A percentile compares a stretch with the other conserved stretches of the same genome.
Conservation (phyloP, 257 asterid genomes). For the Jacaranda copaia region DNA sequence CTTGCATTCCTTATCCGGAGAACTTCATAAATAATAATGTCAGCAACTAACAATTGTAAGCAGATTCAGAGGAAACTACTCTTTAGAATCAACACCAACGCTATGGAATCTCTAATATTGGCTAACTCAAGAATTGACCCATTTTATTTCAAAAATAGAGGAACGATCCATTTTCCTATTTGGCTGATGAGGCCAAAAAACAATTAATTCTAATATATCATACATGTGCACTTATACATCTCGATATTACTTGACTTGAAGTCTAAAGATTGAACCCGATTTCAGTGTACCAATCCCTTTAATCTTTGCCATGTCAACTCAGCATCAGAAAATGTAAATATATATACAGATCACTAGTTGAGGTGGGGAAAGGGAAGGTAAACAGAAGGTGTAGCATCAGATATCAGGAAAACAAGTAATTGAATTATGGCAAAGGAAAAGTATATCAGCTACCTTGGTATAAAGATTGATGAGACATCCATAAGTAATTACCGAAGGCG, state of each 20-base stretch:
- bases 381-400: background rate
- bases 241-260: background rate
- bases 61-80: background rate
- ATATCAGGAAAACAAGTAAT: slow-evolving; percentile 22
- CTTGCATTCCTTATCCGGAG: background rate
- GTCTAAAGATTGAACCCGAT: slow-evolving; percentile 3
- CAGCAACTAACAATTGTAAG: background rate
- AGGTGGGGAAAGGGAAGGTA: background rate
- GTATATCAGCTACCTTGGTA: slow-evolving; percentile 69
- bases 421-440: slow-evolving; percentile 21
- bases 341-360: background rate
- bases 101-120: slow-evolving; percentile 4
- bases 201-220: background rate
- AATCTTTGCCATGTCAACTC: background rate
- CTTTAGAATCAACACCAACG: background rate
- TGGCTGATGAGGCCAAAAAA: no score
- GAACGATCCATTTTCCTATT: no score
- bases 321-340: slow-evolving; percentile 18
- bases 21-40: slow-evolving; percentile 8
- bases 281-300: background rate
- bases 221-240: background rate
- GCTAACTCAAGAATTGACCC: no score
- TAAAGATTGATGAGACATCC: slow-evolving; percentile 95
- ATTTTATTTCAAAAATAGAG: no score
- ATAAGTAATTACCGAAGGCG: slow-evolving; percentile 83